Evolutionary conservation across 257 asterid species (phyloP).

Genomic region (Gardenia jasminoides): DNA sequence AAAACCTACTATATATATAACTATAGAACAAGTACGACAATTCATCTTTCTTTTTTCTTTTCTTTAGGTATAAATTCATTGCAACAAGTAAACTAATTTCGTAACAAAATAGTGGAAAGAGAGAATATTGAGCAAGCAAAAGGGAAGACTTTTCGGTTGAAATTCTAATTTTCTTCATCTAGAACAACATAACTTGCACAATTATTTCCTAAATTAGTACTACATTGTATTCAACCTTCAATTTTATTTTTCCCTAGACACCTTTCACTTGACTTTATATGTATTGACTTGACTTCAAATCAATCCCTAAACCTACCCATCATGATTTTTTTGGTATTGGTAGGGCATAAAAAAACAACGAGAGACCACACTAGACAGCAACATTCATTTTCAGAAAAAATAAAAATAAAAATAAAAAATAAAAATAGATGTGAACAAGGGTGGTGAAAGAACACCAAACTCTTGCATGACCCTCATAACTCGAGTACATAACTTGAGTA

Average conservation of each 20-base stretch:
- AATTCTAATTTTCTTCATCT: background rate
- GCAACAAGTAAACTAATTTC: too few relatives aligned
- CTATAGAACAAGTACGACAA: too few relatives aligned
- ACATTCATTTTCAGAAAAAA: too few relatives aligned
- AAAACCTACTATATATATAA: too few relatives aligned
- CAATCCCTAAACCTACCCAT: slow-evolving; percentile 16
- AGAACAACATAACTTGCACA: too few relatives aligned
- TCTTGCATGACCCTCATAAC: slow-evolving; percentile 12
- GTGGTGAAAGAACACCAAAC: slow-evolving; percentile 18
- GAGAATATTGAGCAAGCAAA: too few relatives aligned
- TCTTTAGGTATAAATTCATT: background rate
- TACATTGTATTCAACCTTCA: background rate
- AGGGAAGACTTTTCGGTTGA: too few relatives aligned
- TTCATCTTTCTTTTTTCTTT: background rate
- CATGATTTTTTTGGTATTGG: background rate
- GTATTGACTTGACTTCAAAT: slow-evolving; percentile 16
- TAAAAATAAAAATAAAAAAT: background rate
- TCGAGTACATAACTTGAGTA: background rate
- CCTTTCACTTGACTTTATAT: too few relatives aligned
- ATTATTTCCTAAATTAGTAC: too few relatives aligned
- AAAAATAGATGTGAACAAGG: background rate
- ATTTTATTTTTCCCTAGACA: too few relatives aligned
- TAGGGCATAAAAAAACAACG: slow-evolving; percentile 2
- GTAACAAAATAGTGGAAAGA: too few relatives aligned
- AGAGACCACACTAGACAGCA: background rate